Conservation (phyloP, 306 rosid genomes). For the Rosa lucieae region DNA sequence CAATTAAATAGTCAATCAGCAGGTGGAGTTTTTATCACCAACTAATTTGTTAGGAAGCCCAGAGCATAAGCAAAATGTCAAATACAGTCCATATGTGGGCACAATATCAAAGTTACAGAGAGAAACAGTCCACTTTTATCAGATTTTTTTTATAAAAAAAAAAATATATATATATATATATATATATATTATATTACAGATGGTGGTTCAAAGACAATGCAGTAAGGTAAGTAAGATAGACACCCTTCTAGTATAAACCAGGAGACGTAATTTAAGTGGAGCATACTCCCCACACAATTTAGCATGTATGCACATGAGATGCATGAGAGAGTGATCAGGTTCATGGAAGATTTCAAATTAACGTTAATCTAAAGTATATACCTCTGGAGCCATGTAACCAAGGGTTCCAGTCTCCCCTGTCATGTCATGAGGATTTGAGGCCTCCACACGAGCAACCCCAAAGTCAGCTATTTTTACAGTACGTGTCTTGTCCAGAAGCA, state of each 20-base stretch:
- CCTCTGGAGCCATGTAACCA: constrained; percentile 99
- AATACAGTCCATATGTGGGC: not conserved
- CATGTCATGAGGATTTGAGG: constrained; percentile 99
- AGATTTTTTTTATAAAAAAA: no score
- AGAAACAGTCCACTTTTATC: not conserved
- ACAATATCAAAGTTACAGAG: not conserved
- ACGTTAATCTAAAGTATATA: constrained; percentile 33
- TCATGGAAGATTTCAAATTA: constrained; percentile 7
- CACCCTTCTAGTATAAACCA: constrained; percentile 15
- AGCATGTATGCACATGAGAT: constrained; percentile 6
- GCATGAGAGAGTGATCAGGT: not conserved
- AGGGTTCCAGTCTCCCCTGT: constrained; percentile 98
- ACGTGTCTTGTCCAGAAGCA: constrained; percentile 95
- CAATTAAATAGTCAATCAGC: not conserved
- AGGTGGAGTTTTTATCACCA: constrained; percentile 1
- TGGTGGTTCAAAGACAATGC: not conserved
- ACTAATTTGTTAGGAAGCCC: not conserved
- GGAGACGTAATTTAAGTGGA: not conserved
- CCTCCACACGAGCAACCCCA: constrained; percentile 99
- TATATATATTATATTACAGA: not conserved
- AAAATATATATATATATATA: no score
- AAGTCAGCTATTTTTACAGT: constrained; percentile 91
- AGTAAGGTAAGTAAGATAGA: not conserved
- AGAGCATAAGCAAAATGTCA: not conserved
- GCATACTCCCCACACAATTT: not conserved